Percentiles rank a stretch among this genome's conserved stretches.
These are phyloP conservation scores for Cyanidium caldarium DNA, from an alignment of 23 red algal genomes.

Conservation along the genomic window DNA sequence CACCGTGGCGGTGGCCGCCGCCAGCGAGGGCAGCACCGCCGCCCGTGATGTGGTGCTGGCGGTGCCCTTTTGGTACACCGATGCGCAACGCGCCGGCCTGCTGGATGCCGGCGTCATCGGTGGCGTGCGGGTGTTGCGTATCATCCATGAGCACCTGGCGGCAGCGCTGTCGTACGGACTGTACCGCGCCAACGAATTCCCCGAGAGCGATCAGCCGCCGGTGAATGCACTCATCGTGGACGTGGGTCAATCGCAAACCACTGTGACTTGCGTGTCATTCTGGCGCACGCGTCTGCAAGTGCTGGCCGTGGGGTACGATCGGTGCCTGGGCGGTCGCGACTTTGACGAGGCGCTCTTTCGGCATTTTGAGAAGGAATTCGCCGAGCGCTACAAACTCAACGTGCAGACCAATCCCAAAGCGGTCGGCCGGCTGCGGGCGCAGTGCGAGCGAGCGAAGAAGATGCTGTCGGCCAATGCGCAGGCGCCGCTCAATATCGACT, in stretches of 20 bases:
- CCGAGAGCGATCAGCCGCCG: conserved; percentile 42
- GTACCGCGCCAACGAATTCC: conserved; percentile 71
- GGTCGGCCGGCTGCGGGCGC: conserved; percentile 36
- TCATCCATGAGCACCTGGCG: conserved; percentile 90
- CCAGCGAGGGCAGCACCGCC: conserved; percentile 36
- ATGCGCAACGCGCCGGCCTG: conserved; percentile 61
- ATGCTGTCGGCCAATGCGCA: conserved; percentile 59
- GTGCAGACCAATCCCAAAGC: conserved; percentile 45
- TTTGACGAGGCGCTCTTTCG: conserved; percentile 67
- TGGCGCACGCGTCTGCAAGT: conserved; percentile 49
- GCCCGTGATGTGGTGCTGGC: conserved; percentile 66
- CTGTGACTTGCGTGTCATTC: conserved; percentile 52
- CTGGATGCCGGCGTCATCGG: conserved; percentile 68
- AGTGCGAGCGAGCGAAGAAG: conserved; percentile 80
- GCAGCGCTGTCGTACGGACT: conserved; percentile 84
- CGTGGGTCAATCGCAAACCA: conserved; percentile 66
- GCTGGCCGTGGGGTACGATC: conserved; percentile 53
- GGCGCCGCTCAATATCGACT: conserved; percentile 77
- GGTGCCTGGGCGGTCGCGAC: conserved; percentile 57
- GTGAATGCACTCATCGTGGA: conserved; percentile 87
- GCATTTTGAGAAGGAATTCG: conserved; percentile 64
- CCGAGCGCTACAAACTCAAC: conserved; percentile 40
- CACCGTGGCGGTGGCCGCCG: conserved; percentile 28
- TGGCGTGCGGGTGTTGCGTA: conserved; percentile 43
- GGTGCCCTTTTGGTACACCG: conserved; percentile 81